A percentile compares a stretch with the other conserved stretches of the same genome.
phyloP scores from a whole-genome alignment of 2,329 filamentous ascomycete genomes.

The Apiospora phragmitis region DNA sequence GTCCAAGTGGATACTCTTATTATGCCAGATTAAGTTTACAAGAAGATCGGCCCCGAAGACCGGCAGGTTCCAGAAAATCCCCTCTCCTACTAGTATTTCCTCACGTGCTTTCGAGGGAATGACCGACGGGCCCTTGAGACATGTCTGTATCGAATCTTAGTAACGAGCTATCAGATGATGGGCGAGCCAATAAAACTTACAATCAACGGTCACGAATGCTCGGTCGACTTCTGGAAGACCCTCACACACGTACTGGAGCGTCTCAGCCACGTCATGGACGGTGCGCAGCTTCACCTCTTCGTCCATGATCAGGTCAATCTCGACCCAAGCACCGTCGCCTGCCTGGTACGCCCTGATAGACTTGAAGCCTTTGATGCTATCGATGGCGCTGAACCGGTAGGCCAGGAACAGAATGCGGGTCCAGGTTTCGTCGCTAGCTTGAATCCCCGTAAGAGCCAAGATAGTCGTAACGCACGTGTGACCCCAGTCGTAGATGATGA shows the following conservation, averaged over 20 bases:
- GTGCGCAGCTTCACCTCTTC: slow-evolving; percentile 51
- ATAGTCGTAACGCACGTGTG: slow-evolving; percentile 62
- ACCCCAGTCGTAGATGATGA: slow-evolving; percentile 70
- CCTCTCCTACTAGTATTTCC: not conserved
- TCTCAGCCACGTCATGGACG: slow-evolving; percentile 62
- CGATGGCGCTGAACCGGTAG: slow-evolving; percentile 55
- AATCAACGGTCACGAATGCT: slow-evolving; percentile 42
- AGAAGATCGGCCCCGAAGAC: not conserved
- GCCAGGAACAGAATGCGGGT: slow-evolving; percentile 62
- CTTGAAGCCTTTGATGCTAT: slow-evolving; percentile 51
- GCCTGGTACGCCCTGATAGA: slow-evolving; percentile 52
- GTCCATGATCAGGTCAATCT: slow-evolving; percentile 60
- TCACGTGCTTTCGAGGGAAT: slow-evolving; percentile 6
- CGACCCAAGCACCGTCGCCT: slow-evolving; percentile 63
- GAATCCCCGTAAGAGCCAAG: slow-evolving; percentile 57
- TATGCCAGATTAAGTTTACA: not conserved
- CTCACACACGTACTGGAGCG: slow-evolving; percentile 62
- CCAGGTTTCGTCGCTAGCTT: slow-evolving; percentile 49
- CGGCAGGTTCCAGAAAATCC: not conserved
- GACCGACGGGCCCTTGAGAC: slow-evolving; percentile 3
- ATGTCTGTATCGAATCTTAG: not conserved
- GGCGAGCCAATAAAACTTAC: not conserved
- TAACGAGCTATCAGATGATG: too few relatives aligned
- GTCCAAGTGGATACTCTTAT: too few relatives aligned
- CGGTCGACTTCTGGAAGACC: slow-evolving; percentile 42